phyloP scores from a whole-genome alignment of 495 filamentous ascomycete species.

The Daldinia vernicosa region DNA sequence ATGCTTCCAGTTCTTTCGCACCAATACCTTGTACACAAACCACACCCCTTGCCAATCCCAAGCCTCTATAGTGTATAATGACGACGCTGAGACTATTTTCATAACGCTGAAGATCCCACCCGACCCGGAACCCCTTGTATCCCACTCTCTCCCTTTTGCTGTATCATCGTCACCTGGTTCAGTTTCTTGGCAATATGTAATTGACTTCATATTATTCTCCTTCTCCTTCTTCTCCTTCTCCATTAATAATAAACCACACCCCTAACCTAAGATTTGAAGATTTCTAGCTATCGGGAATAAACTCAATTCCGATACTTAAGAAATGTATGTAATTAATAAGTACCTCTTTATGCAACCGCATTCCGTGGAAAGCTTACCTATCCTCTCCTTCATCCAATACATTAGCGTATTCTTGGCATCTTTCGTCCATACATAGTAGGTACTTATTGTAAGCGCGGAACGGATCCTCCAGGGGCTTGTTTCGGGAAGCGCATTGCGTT shows the following conservation, averaged over 20 bases:
- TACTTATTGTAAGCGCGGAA: slow-evolving; percentile 33
- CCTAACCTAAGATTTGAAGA: neutral
- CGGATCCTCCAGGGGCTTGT: slow-evolving; percentile 23
- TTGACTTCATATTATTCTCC: slow-evolving; percentile 20
- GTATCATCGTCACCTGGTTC: slow-evolving; percentile 41
- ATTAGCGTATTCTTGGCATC: neutral
- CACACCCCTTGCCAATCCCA: neutral
- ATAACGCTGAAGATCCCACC: slow-evolving; percentile 30
- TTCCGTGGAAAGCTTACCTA: slow-evolving; percentile 6
- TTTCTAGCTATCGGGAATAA: too few species aligned
- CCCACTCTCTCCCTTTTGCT: slow-evolving; percentile 13
- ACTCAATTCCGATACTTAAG: too few species aligned
- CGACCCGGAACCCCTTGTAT: slow-evolving; percentile 16
- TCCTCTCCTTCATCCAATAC: neutral
- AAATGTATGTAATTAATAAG: too few species aligned
- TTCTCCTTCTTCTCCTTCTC: neutral
- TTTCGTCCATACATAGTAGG: too few species aligned
- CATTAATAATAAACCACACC: neutral
- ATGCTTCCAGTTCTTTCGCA: too few species aligned
- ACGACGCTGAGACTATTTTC: slow-evolving; percentile 25
- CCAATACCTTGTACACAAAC: too few species aligned
- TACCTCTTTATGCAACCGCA: neutral
- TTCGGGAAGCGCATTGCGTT: slow-evolving; percentile 34
- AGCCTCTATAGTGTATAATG: neutral
- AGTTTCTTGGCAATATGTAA: slow-evolving; percentile 18